Evolutionary conservation across 176 grass and related monocot species (phyloP), one percentile per base, ranked within the genome.

Genomic region (Guadua angustifolia): DNA sequence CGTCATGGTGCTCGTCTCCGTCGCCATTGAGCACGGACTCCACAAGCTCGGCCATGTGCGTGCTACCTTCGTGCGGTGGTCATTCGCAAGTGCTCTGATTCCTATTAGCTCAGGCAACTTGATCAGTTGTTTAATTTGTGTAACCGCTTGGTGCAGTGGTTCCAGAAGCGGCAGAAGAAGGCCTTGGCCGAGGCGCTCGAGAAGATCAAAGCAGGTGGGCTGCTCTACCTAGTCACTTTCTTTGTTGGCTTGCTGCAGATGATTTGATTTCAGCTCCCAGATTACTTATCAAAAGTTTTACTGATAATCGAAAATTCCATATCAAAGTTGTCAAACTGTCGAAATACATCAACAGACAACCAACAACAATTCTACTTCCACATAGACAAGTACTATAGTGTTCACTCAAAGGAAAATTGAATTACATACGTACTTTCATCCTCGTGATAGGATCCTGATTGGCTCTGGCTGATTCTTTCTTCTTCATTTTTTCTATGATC

Each of bases 181-280:
- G 90, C 95, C 62, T 38, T 97, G 90, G 45, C 8, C 11, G 95
- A 97, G 85, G 95, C 95, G 77, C 86, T 94, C 36, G 95, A 93
- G 75, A 94, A 97, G 82, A 90, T 97, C 22, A 94, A 97, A 89
- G 89, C 91, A 35, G 91, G 94, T 93, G 26, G 39, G 58, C 18
- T 74, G 5, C 21, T 17, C 4, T 61, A 61, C 12, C 4, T 26
- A 61, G 5, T 39, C 11, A 16, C 0, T 9, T 49, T 0, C 12
- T 24, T 16, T 60, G 0, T 22, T 17, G 7, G 2, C 13, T 75
- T 75, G 16, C 4, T 1, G 49, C 29, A n/a, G 26, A 74, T 13
- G 17, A 39, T 39, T 40, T 58, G 10, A 9, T 64, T 64, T 64
- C 61, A 64, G 61, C 4, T 64, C 61, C 15, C 13, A 16, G 5